Conservation (phyloP, 2,329 filamentous ascomycete species). For the Fusarium napiforme region DNA sequence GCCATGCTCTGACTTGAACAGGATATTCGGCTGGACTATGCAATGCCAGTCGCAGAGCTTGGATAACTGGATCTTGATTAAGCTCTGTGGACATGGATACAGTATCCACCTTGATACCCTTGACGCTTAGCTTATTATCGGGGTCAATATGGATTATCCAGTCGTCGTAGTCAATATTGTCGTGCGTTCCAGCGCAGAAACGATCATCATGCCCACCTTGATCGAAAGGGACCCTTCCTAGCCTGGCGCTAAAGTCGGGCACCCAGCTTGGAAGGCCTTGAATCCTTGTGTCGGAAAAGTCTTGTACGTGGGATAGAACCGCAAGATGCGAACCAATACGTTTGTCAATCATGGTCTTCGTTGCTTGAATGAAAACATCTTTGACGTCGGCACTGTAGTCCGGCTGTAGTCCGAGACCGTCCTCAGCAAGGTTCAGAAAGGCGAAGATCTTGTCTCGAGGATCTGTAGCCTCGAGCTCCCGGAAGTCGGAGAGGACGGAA, state of each 20-base stretch:
- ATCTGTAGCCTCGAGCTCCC: background rate
- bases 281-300: background rate
- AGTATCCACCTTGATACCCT: background rate
- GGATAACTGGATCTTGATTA: background rate
- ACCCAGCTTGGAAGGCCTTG: background rate
- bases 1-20: background rate
- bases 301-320: background rate
- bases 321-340: background rate
- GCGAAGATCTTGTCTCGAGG: background rate
- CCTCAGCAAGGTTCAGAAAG: background rate
- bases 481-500: background rate
- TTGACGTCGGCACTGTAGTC: background rate
- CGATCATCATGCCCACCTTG: background rate
- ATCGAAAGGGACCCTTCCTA: background rate
- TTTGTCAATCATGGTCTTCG: background rate
- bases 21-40: background rate
- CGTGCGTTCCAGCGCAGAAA: background rate
- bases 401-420: background rate
- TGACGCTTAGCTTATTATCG: background rate
- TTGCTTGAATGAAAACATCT: background rate
- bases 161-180: background rate
- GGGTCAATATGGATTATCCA: background rate
- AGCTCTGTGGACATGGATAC: background rate
- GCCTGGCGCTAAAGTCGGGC: background rate
- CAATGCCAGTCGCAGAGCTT: background rate